Base-by-base conservation (phyloP, 306 rosid species). In the Prunus armeniaca region DNA sequence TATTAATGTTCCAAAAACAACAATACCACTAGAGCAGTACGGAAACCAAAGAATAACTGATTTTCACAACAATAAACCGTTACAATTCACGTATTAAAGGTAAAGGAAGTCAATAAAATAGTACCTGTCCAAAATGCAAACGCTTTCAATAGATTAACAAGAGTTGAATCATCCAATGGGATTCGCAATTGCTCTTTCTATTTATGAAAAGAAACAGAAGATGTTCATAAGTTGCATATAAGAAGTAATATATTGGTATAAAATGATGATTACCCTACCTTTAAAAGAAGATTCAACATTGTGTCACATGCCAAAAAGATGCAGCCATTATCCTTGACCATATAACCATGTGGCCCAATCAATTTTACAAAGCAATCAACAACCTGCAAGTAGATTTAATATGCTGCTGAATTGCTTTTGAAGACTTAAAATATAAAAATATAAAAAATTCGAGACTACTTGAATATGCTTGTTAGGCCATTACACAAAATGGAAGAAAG, bases 261-360 rank as follows among this genome's bases (percentile, higher is more conserved):
- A 65, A 69, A 71, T 64, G 69, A 78, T 71, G 54, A 67, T 70
- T 73, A 43, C 27, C 32, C 80, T 83, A 95, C 98, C 98, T 92
- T 88, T 61, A 95, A 72, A 63, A 92, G 88, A 70, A 95, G 78
- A 82, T 92, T 95, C 91, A 92, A 65, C 74, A 92, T 76, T 58
- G 97, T 92, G 78, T 95, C 97, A 83, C 97, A 92, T 9, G 97
- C 97, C 91, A 90, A 78, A 80, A 90, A 86, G 82, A 89, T 68
- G 73, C 89, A 76, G 77, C 96, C 84, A 73, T 76, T 77, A 67
- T 89, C 85, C 77, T 88, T 90, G 58, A 81, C 87, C 83, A 72
- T 32, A 27, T 46, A 73, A 76, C 81, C 65, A 50, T 68, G 63
- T 68, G 82, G 63, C 71, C 88, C 82, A 69, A 87, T 77, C 84